Evolutionary conservation across 73 alveolate genomes (phyloP), one percentile per base, ranked within the genome.

Genomic region (Paramecium caudatum): DNA sequence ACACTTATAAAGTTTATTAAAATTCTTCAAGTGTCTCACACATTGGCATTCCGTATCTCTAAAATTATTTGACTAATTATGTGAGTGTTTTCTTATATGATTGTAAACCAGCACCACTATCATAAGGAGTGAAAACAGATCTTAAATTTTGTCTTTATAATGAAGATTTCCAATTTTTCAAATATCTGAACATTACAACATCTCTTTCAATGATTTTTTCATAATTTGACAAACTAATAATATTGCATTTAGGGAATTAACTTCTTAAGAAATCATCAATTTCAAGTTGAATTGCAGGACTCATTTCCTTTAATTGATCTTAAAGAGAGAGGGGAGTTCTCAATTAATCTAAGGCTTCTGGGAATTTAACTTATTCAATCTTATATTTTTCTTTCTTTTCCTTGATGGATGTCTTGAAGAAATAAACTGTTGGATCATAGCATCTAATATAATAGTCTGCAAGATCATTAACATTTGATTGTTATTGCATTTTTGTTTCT

Each of bases 401-500:
- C 21, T 50, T 50, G 1, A 50, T 50, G 30, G 78, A 34, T 25
- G 78, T 50, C 78, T 50, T 50, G 30, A 50, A 50, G 78, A 50
- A 50, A 50, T 50, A 50, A 50, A 50, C 78, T 19, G 78, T 19
- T 50, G 78, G 78, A 19, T 50, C 78, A 50, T 50, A 50, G 0
- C 0, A 50, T 50, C 41, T 50, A 4, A 50, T 39, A 9, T n/a
- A 50, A 50, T 25, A 50, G 8, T 50, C 78, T 9, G n/a, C n/a
- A n/a, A n/a, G n/a, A n/a, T n/a, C n/a, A n/a, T n/a, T n/a, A n/a
- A n/a, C n/a, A n/a, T n/a, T n/a, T n/a, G n/a, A n/a, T n/a, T n/a
- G n/a, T n/a, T n/a, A n/a, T n/a, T n/a, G n/a, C n/a, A n/a, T n/a
- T n/a, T n/a, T n/a, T n/a, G n/a, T n/a, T n/a, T n/a, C n/a, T n/a